Percentiles rank a stretch among this genome's conserved stretches.
Evolutionary conservation across 177 flowering plant genomes (phyloP).

Genomic region (Vitis hybrid): DNA sequence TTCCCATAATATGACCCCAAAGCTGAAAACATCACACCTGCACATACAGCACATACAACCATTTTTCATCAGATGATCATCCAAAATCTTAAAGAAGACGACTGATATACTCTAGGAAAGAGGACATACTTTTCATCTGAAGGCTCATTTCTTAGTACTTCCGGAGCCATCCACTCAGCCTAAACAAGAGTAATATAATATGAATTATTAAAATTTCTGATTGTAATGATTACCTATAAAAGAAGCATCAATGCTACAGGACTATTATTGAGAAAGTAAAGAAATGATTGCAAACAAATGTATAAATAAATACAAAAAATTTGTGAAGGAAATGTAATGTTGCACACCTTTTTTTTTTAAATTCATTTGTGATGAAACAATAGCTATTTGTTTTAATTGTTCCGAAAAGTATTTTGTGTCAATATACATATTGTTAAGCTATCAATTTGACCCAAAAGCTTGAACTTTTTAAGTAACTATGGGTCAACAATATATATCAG

Average conservation of each 20-base stretch:
- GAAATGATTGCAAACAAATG: not conserved
- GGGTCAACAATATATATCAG: too few species aligned
- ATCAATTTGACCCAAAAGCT: too few species aligned
- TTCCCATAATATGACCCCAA: constrained; percentile 93
- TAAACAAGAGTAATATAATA: constrained; percentile 27
- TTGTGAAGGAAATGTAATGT: too few species aligned
- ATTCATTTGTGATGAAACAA: too few species aligned
- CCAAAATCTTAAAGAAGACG: not conserved
- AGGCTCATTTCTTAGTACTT: constrained; percentile 93
- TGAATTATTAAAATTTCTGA: too few species aligned
- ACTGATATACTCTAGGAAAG: not conserved
- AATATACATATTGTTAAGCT: too few species aligned
- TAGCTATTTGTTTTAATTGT: too few species aligned
- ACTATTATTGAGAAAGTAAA: not conserved
- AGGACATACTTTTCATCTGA: constrained; percentile 81
- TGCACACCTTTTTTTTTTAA: too few species aligned
- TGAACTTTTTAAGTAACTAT: too few species aligned
- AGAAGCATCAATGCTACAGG: not conserved
- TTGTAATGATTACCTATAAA: not conserved
- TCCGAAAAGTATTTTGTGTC: too few species aligned
- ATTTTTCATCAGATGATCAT: not conserved
- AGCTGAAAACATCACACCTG: constrained; percentile 94
- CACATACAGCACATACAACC: constrained; percentile 23
- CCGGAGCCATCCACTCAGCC: constrained; percentile 99
- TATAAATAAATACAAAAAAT: too few species aligned